phyloP scores from a whole-genome alignment of 257 asterid genomes.

The Ballota nigra region DNA sequence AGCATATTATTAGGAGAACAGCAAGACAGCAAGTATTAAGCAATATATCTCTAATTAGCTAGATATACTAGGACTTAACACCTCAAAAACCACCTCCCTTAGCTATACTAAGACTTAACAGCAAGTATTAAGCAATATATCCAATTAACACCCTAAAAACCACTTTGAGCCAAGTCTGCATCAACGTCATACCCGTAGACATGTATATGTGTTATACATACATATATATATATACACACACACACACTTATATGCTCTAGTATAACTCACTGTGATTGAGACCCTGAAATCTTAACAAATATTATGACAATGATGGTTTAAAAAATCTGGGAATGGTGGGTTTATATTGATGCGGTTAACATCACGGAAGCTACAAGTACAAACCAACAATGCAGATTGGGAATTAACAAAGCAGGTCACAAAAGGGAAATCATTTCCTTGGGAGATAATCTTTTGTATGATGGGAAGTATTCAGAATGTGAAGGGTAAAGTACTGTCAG shows the following conservation, averaged over 20 bases:
- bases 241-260: not conserved
- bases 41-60: not conserved
- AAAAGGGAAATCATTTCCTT: conserved; percentile 30
- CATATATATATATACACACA: no score
- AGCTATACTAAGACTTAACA: not conserved
- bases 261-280: not conserved
- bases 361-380: conserved; percentile 75
- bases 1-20: not conserved
- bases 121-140: no score
- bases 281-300: not conserved
- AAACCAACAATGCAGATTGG: conserved; percentile 56
- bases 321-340: conserved; percentile 31
- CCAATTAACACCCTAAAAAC: not conserved
- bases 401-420: conserved; percentile 34
- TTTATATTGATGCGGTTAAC: conserved; percentile 40
- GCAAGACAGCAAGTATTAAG: not conserved
- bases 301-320: not conserved
- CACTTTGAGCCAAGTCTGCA: not conserved
- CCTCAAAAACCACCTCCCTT: no score
- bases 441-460: conserved; percentile 47
- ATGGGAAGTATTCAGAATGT: conserved; percentile 26
- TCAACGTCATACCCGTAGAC: not conserved
- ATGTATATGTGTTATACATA: no score
- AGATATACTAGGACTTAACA: not conserved
- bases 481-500: conserved; percentile 24